Base-by-base conservation (phyloP, 2,329 filamentous ascomycete genomes). In the Penicillium frequentans region DNA sequence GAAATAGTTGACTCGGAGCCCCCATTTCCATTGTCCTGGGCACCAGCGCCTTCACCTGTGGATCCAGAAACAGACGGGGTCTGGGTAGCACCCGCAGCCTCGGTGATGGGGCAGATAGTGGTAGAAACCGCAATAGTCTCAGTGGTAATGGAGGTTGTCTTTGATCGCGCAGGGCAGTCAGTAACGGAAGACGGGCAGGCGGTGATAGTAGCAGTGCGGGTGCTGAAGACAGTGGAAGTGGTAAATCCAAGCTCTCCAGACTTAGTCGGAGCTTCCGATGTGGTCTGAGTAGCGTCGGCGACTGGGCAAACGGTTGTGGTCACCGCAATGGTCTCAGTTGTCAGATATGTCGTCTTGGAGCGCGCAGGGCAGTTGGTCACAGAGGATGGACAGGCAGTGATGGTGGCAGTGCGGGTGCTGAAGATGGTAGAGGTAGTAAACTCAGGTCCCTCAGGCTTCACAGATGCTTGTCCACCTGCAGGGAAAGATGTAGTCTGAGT, bases 321-420 rank as follows among this genome's bases (percentile, higher is more conserved):
- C 14, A 67, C 51, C 26, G 61, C 44, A 11, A 68, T 46, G 10
- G 59, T 67, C 43, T 67, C 62, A 2, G 67, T 69, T 21, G 63
- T 66, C 27, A 57, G 53, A 24, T 53, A 55, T 5, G 49, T 61
- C 21, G 54, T 63, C 57, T 58, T 54, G 4, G 49, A 55, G 35
- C 57, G 51, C 10, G 60, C 58, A 16, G 69, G 68, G 47, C 69
- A 72, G 47, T 70, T 48, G 3, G 67, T 66, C 0, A 71, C 65
- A 8, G 58, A 63, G 16, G 68, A 56, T 0, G 68, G 63, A 31
- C 69, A 71, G 14, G 59, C 58, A 23, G 67, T 69, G 39, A 70
- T 56, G 2, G 68, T 72, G 43, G 66, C 59, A 1, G 59, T 60
- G 14, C 49, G 57, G 2, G 65, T 68, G 21, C 55, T 57, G 46